These are phyloP conservation scores for Alternaria sp. DNA, from an alignment of 2,329 filamentous ascomycete genomes.

Conservation along the genomic window DNA sequence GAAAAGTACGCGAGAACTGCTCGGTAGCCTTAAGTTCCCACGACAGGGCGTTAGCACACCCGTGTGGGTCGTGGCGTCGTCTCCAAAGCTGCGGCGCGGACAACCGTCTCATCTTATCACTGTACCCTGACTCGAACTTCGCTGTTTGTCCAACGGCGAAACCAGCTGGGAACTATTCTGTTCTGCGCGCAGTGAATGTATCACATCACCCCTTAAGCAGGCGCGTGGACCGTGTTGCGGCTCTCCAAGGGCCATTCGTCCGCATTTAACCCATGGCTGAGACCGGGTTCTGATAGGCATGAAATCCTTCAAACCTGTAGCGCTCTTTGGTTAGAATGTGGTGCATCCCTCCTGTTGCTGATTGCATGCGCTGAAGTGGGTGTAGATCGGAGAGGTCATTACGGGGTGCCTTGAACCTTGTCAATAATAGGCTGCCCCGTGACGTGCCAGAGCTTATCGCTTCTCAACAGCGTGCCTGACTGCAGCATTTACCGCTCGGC, in stretches of 20 bases:
- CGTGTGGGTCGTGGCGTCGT: not conserved
- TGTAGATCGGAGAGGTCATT: not conserved
- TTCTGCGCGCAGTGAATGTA: not conserved
- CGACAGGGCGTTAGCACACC: not conserved
- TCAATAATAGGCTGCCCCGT: not conserved
- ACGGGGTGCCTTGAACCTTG: not conserved
- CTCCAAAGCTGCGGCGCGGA: not conserved
- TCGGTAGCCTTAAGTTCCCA: not conserved
- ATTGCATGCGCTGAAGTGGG: not conserved
- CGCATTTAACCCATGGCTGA: not conserved
- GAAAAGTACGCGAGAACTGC: not conserved
- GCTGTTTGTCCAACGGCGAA: not conserved
- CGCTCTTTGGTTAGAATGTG: not conserved
- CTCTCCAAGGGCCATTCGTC: not conserved
- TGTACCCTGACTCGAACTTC: not conserved
- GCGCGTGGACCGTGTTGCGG: not conserved
- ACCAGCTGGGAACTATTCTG: not conserved
- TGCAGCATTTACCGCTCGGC: not conserved
- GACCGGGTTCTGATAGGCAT: not conserved
- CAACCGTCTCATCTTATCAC: not conserved
- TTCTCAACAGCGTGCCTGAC: not conserved
- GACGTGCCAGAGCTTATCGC: not conserved
- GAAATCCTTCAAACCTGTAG: not conserved
- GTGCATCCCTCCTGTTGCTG: not conserved
- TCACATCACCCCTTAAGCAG: not conserved